A percentile compares a stretch with the other conserved stretches of the same genome.
Evolutionary conservation across 2,329 filamentous ascomycete genomes (phyloP).

Genomic region (Cladosporium sp.): DNA sequence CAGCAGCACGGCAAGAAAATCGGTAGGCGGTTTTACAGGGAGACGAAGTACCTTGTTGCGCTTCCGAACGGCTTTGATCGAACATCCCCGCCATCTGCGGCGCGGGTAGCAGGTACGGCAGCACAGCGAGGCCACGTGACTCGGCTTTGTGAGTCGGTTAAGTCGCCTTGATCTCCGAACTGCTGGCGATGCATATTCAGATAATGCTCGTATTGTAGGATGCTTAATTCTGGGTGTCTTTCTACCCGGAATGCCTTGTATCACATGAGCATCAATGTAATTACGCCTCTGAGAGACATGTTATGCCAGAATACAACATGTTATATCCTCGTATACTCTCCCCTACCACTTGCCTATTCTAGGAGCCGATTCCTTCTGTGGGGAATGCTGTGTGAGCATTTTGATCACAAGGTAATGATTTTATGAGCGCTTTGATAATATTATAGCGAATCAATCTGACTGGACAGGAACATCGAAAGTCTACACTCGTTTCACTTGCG

Average conservation of each 20-base stretch:
- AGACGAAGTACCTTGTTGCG: conserved; percentile 10
- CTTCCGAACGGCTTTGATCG: conserved; percentile 11
- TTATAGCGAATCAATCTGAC: not conserved
- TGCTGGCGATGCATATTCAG: not conserved
- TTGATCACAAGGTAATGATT: not conserved
- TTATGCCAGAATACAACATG: not conserved
- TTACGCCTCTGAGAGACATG: not conserved
- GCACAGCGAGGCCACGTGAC: not conserved
- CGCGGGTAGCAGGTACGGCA: not conserved
- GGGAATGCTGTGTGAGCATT: not conserved
- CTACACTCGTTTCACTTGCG: not conserved
- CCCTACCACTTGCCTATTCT: not conserved
- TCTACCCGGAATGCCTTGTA: not conserved
- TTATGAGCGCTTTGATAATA: not conserved
- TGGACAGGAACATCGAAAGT: not conserved
- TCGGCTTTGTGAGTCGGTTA: not conserved
- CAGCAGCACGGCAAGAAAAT: conserved; percentile 13
- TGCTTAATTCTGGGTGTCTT: not conserved
- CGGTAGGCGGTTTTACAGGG: conserved; percentile 4
- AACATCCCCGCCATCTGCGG: not conserved
- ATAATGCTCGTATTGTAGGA: not conserved
- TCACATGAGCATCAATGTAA: not conserved
- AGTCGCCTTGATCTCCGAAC: not conserved
- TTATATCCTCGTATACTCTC: not conserved
- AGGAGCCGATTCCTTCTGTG: not conserved